Conservation (phyloP, 2,329 filamentous ascomycete species). For the Colletotrichum lindemuthianum region DNA sequence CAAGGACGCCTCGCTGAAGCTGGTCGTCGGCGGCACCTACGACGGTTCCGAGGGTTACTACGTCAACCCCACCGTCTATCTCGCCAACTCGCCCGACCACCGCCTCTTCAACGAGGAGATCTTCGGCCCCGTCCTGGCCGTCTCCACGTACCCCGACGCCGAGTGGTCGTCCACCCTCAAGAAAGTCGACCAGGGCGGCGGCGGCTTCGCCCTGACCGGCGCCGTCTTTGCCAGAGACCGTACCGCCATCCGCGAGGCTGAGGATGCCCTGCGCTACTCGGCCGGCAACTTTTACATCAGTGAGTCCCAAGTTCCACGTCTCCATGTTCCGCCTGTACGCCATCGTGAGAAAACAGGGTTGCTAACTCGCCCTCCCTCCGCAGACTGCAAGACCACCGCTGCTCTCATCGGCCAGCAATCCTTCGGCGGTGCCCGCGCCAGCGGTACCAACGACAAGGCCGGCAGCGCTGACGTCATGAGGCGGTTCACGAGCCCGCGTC, state of each 20-base stretch:
- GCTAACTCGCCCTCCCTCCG: neutral
- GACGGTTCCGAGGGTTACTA: constrained; percentile 59
- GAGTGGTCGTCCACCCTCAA: constrained; percentile 49
- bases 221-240: constrained; percentile 61
- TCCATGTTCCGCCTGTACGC: neutral
- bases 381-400: constrained; percentile 65
- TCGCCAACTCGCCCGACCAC: constrained; percentile 53
- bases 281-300: constrained; percentile 68
- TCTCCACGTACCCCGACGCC: constrained; percentile 55
- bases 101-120: constrained; percentile 58
- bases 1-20: constrained; percentile 52
- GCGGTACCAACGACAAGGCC: constrained; percentile 67
- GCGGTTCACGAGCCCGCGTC: constrained; percentile 61
- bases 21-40: constrained; percentile 56
- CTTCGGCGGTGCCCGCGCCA: constrained; percentile 62
- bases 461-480: constrained; percentile 60
- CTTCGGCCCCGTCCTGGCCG: constrained; percentile 55
- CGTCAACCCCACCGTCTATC: constrained; percentile 57
- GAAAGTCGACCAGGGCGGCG: constrained; percentile 53
- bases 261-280: constrained; percentile 61
- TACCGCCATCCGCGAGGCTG: constrained; percentile 58
- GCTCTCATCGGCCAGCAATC: constrained; percentile 66
- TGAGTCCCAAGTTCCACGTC: constrained; percentile 28
- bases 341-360: too few relatives aligned
- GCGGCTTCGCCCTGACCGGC: constrained; percentile 58